phyloP scores from a whole-genome alignment of 129 eudicot genomes.

The Kitagawia praeruptora region DNA sequence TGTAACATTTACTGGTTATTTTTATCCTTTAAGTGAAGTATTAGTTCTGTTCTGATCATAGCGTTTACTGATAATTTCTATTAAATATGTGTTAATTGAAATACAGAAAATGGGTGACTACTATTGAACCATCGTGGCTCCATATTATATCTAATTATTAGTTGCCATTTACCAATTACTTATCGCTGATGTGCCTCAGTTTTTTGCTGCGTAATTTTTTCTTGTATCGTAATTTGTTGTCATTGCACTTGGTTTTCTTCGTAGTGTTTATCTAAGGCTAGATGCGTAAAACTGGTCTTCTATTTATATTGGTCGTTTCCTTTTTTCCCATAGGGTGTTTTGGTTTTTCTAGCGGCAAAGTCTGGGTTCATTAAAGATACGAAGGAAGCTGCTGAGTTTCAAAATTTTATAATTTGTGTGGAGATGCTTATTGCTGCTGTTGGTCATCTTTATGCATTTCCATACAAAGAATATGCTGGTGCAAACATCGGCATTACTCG shows the following conservation, averaged over 20 bases:
- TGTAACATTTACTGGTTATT: neutral
- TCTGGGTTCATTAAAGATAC: conserved; percentile 68
- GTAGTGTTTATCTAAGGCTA: neutral
- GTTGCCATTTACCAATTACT: neutral
- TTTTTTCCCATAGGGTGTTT: conserved; percentile 52
- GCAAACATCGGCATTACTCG: conserved; percentile 72
- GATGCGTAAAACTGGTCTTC: neutral
- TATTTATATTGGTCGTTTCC: neutral
- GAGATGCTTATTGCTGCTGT: conserved; percentile 98
- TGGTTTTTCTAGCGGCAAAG: conserved; percentile 94
- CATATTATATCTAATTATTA: neutral
- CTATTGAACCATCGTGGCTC: neutral
- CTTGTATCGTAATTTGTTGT: neutral
- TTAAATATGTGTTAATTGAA: neutral
- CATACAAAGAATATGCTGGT: conserved; percentile 94
- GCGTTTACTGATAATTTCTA: neutral
- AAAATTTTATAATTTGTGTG: conserved; percentile 73
- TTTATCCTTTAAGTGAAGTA: neutral
- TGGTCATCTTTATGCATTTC: conserved; percentile 97
- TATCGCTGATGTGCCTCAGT: neutral
- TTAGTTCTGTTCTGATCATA: neutral
- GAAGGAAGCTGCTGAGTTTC: conserved; percentile 85
- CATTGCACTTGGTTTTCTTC: neutral
- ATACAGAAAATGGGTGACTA: neutral
- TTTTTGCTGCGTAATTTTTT: neutral